Conservation (phyloP, 202 grass and related monocot species). For the Elaeis oleifera region DNA sequence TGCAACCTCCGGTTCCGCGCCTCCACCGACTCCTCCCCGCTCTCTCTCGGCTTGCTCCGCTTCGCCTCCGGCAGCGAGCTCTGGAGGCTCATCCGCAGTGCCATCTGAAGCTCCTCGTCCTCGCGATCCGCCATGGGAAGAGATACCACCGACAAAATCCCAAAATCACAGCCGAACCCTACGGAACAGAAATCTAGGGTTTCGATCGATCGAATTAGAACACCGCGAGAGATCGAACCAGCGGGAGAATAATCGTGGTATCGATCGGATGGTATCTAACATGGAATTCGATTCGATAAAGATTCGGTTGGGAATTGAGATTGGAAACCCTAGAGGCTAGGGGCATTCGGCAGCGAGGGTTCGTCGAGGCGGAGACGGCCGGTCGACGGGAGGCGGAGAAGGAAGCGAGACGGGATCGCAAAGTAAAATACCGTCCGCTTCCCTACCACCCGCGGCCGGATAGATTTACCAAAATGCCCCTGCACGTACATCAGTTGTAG, state of each 20-base stretch:
- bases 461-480: too few species aligned
- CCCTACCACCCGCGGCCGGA: background rate
- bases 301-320: background rate
- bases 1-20: conserved; percentile 49
- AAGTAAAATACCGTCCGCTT: background rate
- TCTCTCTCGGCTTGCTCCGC: conserved; percentile 60
- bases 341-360: background rate
- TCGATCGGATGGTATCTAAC: too few species aligned
- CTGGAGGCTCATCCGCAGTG: conserved; percentile 90
- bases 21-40: conserved; percentile 47
- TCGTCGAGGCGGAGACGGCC: background rate
- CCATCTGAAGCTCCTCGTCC: conserved; percentile 95
- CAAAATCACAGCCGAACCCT: conserved; percentile 27
- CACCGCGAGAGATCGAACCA: background rate
- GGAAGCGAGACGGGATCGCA: background rate
- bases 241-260: too few species aligned
- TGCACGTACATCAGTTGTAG: too few species aligned
- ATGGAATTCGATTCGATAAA: too few species aligned
- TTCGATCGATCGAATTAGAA: conserved; percentile 7
- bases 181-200: conserved; percentile 30
- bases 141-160: background rate
- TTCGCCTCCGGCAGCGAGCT: conserved; percentile 74
- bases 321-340: background rate
- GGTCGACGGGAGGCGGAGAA: background rate
- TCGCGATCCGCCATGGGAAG: conserved; percentile 61